A percentile compares a stretch with the other conserved stretches of the same genome.
Conservation (phyloP, 2,329 filamentous ascomycete genomes). For the Stachybotrys echinatus region DNA sequence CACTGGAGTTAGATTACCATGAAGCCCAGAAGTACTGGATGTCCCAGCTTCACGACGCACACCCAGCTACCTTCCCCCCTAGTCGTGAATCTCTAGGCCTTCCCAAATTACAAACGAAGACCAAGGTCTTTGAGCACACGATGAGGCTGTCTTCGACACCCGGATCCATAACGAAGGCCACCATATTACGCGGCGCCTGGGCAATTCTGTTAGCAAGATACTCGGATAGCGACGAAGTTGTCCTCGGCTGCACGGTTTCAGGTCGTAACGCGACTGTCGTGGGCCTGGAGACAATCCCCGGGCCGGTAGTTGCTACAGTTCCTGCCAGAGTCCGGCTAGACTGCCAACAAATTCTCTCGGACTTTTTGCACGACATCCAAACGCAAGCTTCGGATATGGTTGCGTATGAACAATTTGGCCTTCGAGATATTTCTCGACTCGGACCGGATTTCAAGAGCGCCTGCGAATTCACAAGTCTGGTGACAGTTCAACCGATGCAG, state of each 20-base stretch:
- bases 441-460: slow-evolving; percentile 29
- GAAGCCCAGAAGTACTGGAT: not conserved
- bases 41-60: not conserved
- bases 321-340: slow-evolving; percentile 29
- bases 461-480: slow-evolving; percentile 12
- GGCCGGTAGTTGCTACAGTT: slow-evolving; percentile 53
- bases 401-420: slow-evolving; percentile 12
- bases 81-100: not conserved
- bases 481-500: slow-evolving; percentile 21
- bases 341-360: slow-evolving; percentile 3
- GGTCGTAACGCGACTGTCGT: slow-evolving; percentile 46
- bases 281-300: slow-evolving; percentile 41
- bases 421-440: slow-evolving; percentile 7
- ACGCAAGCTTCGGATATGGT: slow-evolving; percentile 10
- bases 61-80: not conserved
- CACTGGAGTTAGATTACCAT: not conserved
- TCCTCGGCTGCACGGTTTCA: slow-evolving; percentile 48
- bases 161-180: not conserved
- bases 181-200: not conserved
- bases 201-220: not conserved
- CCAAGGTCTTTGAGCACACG: not conserved
- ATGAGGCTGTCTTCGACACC: not conserved
- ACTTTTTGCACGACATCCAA: slow-evolving; percentile 6
- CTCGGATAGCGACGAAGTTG: slow-evolving; percentile 29
- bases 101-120: not conserved